Base-by-base conservation (phyloP, 2,329 filamentous ascomycete species). In the Pseudogymnoascus sp. region DNA sequence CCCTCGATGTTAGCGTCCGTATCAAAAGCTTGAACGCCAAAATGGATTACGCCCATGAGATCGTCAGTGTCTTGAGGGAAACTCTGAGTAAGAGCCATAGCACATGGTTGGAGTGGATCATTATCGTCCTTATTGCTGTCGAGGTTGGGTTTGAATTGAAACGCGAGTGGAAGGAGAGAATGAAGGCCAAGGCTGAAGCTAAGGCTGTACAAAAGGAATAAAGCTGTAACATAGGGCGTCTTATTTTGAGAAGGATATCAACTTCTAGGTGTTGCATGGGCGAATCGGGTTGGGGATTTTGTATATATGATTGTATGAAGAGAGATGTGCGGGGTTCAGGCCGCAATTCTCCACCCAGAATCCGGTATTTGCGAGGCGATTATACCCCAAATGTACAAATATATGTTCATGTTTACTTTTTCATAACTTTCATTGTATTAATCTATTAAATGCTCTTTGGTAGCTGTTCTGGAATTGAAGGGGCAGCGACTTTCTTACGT, bases 11-110 rank as follows among this genome's bases (percentile, higher is more conserved):
- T 22, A 89, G 90, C 34, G 90, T 94, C 25, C 83, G 94, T 58
- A 97, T 97, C 75, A 90, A 89, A 69, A 86, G 90, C 16, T 76
- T 97, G 67, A 99, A 99, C 73, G 90, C 96, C 76, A 96, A 96
- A 77, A 95, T 99, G 84, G 93, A 96, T 70, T 97, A 99, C 72
- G 94, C 93, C 1, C 90, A 94, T 70, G 93, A 97, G 73, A 97
- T 97, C 72, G 91, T 94, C 6, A 90, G 81, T 59, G 92, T 97
- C 14, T 76, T 97, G 64, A 81, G 94, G 62, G 91, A 97, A 73
- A 86, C 92, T 71, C 80, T 95, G 61, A 95, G 89, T 71, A 92
- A 97, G 78, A 91, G 90, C 72, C 91, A 97, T 71, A 89, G 90
- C 14, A 84, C 92, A 30, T 81, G 90, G 61, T 79, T 99, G 9